Evolutionary conservation across 2,329 filamentous ascomycete genomes (phyloP).

Genomic region (Fusarium brevicatenulatum): DNA sequence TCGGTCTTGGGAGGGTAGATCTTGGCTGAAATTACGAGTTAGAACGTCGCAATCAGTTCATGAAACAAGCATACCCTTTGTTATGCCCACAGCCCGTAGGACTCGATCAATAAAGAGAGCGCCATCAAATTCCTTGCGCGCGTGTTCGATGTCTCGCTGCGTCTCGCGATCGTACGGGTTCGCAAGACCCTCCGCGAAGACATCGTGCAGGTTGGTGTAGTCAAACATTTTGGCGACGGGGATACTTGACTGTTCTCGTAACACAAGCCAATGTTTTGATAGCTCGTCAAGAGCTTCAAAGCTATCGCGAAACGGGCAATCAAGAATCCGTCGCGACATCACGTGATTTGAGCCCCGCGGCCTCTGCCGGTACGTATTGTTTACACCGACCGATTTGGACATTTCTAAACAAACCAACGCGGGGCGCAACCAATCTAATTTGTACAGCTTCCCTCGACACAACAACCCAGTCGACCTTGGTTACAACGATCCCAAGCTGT

Average conservation of each 20-base stretch:
- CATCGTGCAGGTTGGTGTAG: constrained; percentile 72
- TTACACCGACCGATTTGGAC: constrained; percentile 53
- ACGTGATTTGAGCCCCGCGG: constrained; percentile 26
- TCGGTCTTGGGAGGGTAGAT: constrained; percentile 80
- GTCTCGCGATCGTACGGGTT: constrained; percentile 71
- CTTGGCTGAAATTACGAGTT: constrained; percentile 58
- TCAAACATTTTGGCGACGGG: constrained; percentile 61
- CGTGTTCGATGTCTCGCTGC: constrained; percentile 71
- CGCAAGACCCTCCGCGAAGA: constrained; percentile 71
- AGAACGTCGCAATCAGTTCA: not conserved
- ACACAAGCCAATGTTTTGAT: constrained; percentile 9
- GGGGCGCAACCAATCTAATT: constrained; percentile 46
- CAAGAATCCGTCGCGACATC: constrained; percentile 33
- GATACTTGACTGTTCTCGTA: not conserved
- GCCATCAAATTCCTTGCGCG: constrained; percentile 74
- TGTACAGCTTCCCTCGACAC: constrained; percentile 24
- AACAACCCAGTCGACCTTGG: not conserved
- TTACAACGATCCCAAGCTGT: not conserved
- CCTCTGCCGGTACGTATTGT: constrained; percentile 45
- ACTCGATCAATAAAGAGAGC: constrained; percentile 84
- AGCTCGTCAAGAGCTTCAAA: constrained; percentile 18
- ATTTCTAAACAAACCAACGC: constrained; percentile 54
- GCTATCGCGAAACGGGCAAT: constrained; percentile 39
- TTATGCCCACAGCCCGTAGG: constrained; percentile 74
- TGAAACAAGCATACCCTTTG: constrained; percentile 64